Evolutionary conservation across 2,329 filamentous ascomycete species (phyloP), one percentile per base, ranked within the genome.

Genomic region (Fusarium sp.): DNA sequence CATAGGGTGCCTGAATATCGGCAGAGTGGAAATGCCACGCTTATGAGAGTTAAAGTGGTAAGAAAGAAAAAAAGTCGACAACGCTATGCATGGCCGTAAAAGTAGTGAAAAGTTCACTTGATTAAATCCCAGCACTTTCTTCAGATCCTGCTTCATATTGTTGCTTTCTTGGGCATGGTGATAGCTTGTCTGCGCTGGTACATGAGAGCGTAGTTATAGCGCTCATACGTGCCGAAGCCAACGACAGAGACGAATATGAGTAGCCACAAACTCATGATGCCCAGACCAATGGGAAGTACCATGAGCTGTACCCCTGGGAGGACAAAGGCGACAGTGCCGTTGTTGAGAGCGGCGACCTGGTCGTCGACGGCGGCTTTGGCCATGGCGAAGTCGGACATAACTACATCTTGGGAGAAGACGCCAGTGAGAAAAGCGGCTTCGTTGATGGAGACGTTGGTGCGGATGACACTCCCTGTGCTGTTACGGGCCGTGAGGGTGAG

Each of bases 401-500:
- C 76, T 15, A 86, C 80, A 55, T 85, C 80, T 48, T 84, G 79
- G 53, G 90, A 86, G 78, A 93, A 93, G 71, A 91, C 85, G 50
- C 91, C 91, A 15, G 85, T 86, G 37, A 93, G 85, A 70, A 93
- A 94, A 9, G 87, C 85, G 17, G 91, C 90, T 76, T 92, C 89
- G 77, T 90, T 89, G 61, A 87, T 85, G 11, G 90, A 90, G 49
- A 93, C 86, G 33, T 87, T 88, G 48, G 90, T 90, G 72, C 80
- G 84, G 58, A 92, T 82, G 2, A 79, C 76, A 71, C 81, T 74
- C 63, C 87, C 87, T 15, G 78, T 76, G 27, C 81, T 54, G 69
- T 84, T 86, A 39, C 78, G 81, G n/a, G 84, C 90, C 14, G 85
- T 84, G 45, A 94, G 84, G 17, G 87, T 88, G 59, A 94, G 86